Conservation (phyloP, 768 basidiomycete genomes). For the Leccinum aurantiacum region DNA sequence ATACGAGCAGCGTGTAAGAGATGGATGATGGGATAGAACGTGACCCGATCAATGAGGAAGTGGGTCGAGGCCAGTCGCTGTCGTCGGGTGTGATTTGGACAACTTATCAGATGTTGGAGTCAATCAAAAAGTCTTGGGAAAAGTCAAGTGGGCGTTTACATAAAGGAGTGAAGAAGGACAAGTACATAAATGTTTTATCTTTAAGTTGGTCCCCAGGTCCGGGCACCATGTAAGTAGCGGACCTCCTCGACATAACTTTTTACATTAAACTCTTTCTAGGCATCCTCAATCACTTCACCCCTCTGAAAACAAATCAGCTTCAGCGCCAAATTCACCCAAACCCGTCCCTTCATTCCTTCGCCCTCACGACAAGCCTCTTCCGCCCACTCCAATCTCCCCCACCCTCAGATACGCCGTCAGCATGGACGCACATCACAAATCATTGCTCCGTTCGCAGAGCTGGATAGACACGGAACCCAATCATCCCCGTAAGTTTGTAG, state of each 20-base stretch:
- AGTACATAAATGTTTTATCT: slow-evolving; percentile 23
- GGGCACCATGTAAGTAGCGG: slow-evolving; percentile 24
- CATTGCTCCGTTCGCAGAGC: slow-evolving; percentile 17
- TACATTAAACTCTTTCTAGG: background rate
- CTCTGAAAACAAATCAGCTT: slow-evolving; percentile 21
- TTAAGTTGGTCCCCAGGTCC: slow-evolving; percentile 2
- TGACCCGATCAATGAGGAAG: background rate
- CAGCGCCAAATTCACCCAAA: slow-evolving; percentile 28
- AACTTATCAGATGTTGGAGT: slow-evolving; percentile 6
- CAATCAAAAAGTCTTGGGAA: slow-evolving; percentile 21
- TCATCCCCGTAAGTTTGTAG: slow-evolving; percentile 23
- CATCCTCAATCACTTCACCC: slow-evolving; percentile 29
- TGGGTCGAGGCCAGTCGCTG: background rate
- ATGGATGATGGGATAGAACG: background rate
- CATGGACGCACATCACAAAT: slow-evolving; percentile 29
- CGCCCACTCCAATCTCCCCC: slow-evolving; percentile 37
- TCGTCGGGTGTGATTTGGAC: slow-evolving; percentile 2
- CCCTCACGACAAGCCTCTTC: slow-evolving; percentile 40
- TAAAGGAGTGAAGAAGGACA: slow-evolving; percentile 17
- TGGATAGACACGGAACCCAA: slow-evolving; percentile 26
- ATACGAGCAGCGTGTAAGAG: background rate
- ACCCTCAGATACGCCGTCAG: slow-evolving; percentile 21
- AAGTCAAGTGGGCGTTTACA: slow-evolving; percentile 23
- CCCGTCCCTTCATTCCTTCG: slow-evolving; percentile 10
- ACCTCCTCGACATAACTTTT: background rate